Conservation (phyloP, 306 rosid species). For the Ammopiptanthus mongolicus region DNA sequence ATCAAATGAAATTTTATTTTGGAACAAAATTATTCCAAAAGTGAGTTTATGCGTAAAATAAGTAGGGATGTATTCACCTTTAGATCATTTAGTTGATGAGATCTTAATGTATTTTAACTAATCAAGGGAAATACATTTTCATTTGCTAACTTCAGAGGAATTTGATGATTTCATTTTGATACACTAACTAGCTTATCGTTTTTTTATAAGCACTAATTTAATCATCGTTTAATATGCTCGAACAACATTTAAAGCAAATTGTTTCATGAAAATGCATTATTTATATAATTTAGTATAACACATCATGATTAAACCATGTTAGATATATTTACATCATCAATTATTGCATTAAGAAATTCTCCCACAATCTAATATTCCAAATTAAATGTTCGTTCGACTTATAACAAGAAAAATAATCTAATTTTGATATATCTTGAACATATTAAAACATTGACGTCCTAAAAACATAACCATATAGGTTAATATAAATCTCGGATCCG, state of each 20-base stretch:
- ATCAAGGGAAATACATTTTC: too few relatives aligned
- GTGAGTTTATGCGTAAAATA: too few relatives aligned
- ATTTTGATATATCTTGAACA: not conserved
- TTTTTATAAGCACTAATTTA: too few relatives aligned
- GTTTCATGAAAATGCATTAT: not conserved
- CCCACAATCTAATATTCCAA: not conserved
- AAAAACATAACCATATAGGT: not conserved
- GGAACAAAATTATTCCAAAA: too few relatives aligned
- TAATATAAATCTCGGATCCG: not conserved
- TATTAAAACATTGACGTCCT: not conserved
- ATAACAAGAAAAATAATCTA: not conserved
- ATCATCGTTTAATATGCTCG: too few relatives aligned
- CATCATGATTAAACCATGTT: slow-evolving; percentile 8
- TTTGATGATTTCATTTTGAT: not conserved
- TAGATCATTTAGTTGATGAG: too few relatives aligned
- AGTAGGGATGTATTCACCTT: too few relatives aligned
- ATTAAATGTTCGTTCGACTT: not conserved
- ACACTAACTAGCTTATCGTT: not conserved
- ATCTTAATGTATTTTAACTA: too few relatives aligned
- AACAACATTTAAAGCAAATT: not conserved
- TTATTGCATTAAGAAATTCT: not conserved
- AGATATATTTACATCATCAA: not conserved
- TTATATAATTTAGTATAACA: not conserved
- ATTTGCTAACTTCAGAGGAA: too few relatives aligned
- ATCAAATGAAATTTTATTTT: not conserved